A percentile compares a stretch with the other conserved stretches of the same genome.
These are phyloP conservation scores for Zostera marina DNA, from an alignment of 116 monocot species.

Conservation along the genomic window DNA sequence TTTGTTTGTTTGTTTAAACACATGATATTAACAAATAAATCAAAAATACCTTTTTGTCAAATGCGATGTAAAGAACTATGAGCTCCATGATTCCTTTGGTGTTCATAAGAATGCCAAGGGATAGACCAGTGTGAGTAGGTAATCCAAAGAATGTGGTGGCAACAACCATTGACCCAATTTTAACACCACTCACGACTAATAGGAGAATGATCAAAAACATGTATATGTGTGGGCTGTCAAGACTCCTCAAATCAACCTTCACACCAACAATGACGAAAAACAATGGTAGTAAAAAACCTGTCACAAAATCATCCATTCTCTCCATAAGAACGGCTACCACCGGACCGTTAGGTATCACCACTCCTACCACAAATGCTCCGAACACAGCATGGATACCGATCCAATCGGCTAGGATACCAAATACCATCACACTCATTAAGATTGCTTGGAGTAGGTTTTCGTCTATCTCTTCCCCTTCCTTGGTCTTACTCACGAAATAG, in stretches of 20 bases:
- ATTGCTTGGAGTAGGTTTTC: constrained; percentile 16
- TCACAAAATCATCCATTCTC: constrained; percentile 21
- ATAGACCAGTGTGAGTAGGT: constrained; percentile 26
- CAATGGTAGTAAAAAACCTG: constrained; percentile 23
- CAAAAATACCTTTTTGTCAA: constrained; percentile 21
- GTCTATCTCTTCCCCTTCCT: constrained; percentile 15
- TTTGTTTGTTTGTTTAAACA: too few relatives aligned
- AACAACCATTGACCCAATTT: constrained; percentile 20
- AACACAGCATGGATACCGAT: constrained; percentile 34
- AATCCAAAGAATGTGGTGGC: constrained; percentile 17
- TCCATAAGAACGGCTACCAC: constrained; percentile 13
- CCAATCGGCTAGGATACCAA: constrained; percentile 14
- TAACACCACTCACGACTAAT: constrained; percentile 16
- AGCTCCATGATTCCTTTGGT: constrained; percentile 40
- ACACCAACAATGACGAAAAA: constrained; percentile 29
- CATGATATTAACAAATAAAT: too few relatives aligned
- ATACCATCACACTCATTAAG: constrained; percentile 14
- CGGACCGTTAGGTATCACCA: constrained; percentile 22
- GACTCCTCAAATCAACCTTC: constrained; percentile 17
- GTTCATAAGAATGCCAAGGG: constrained; percentile 48
- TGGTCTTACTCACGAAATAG: constrained; percentile 11
- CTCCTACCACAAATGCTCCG: constrained; percentile 26
- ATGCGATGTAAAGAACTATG: constrained; percentile 46
- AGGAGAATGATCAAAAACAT: constrained; percentile 20
- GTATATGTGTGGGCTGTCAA: constrained; percentile 7